These are phyloP conservation scores for Vickermania spadyakhi DNA, from an alignment of 208 protist genomes.

Conservation along the genomic window DNA sequence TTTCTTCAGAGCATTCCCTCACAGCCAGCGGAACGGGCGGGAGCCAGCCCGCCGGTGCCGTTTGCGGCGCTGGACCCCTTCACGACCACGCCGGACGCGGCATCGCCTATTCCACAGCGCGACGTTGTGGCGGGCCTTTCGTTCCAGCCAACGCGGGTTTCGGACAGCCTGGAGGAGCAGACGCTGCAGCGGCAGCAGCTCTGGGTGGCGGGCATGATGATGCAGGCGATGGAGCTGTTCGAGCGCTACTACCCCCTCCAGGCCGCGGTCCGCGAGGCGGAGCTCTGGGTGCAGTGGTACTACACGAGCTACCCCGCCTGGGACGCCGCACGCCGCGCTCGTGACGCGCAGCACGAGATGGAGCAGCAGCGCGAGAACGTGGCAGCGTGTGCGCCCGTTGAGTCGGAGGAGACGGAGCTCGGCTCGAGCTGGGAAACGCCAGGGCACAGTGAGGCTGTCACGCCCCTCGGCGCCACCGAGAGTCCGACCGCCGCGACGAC, in stretches of 20 bases:
- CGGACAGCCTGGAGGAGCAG: background rate
- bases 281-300: constrained; percentile 27
- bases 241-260: constrained; percentile 30
- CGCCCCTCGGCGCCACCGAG: background rate
- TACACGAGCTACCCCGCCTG: constrained; percentile 5
- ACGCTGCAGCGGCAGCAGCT: constrained; percentile 16
- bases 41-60: background rate
- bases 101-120: background rate
- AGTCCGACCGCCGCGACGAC: background rate
- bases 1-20: background rate
- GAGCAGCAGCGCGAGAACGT: background rate
- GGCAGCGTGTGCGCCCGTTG: background rate
- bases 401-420: background rate
- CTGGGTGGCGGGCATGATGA: constrained; percentile 31
- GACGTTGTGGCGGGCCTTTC: background rate
- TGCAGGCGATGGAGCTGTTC: constrained; percentile 67
- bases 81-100: background rate
- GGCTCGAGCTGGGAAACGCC: background rate
- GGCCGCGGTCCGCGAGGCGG: constrained; percentile 18
- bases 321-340: background rate
- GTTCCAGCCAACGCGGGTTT: no score
- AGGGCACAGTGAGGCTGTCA: background rate
- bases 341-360: background rate
- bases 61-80: background rate
- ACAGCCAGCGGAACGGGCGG: background rate